These are phyloP conservation scores for Halenospora varia DNA, from an alignment of 495 filamentous ascomycete genomes.

Conservation along the genomic window DNA sequence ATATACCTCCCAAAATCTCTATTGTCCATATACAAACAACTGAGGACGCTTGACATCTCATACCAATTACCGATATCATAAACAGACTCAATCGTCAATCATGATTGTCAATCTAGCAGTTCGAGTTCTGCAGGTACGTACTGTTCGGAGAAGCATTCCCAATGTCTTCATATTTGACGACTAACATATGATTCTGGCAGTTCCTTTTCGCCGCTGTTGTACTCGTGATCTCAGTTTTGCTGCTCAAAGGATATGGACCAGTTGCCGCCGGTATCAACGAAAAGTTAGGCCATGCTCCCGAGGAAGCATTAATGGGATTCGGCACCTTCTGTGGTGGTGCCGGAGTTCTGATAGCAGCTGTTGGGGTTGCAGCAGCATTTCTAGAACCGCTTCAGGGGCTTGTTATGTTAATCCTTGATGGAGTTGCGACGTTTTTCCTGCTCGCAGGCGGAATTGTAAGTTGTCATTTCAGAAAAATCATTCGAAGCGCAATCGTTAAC, in stretches of 20 bases:
- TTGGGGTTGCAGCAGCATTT: conserved; percentile 37
- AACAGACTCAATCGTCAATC: background rate
- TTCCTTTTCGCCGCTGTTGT: conserved; percentile 17
- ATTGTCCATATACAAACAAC: no score
- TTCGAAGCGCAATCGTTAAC: background rate
- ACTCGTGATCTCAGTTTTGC: conserved; percentile 15
- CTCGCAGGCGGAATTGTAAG: conserved; percentile 53
- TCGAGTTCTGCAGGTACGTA: conserved; percentile 18
- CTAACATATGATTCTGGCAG: conserved; percentile 10
- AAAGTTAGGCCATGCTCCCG: conserved; percentile 1
- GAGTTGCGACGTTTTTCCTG: conserved; percentile 37
- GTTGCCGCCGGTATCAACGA: background rate
- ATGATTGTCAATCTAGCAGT: conserved; percentile 19
- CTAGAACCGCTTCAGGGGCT: conserved; percentile 35
- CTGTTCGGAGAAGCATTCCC: background rate
- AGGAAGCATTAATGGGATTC: conserved; percentile 10
- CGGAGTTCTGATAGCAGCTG: conserved; percentile 37
- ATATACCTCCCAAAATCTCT: background rate
- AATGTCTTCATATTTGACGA: background rate
- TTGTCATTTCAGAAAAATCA: conserved; percentile 5
- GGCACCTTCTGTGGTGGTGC: conserved; percentile 40
- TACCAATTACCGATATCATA: no score
- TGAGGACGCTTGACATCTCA: no score
- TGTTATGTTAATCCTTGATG: conserved; percentile 39
- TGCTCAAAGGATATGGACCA: conserved; percentile 18